Evolutionary conservation across 2,329 filamentous ascomycete species (phyloP).

Genomic region (Aspergillus sojae): DNA sequence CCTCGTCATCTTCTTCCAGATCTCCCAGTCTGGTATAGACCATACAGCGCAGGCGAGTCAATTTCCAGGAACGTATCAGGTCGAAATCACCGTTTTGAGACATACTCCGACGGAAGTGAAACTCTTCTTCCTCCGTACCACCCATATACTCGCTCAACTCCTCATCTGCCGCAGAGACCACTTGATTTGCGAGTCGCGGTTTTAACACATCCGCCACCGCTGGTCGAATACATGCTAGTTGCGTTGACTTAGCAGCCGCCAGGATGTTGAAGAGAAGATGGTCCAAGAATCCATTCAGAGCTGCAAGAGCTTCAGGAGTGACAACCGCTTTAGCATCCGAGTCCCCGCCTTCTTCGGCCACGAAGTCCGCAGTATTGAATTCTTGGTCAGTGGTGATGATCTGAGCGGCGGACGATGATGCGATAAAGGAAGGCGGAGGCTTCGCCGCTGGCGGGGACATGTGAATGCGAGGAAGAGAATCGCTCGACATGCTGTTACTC

Average conservation of each 20-base stretch:
- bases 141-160: conserved; percentile 87
- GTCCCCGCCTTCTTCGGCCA: conserved; percentile 67
- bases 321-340: conserved; percentile 72
- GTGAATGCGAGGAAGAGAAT: conserved; percentile 35
- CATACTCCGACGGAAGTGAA: conserved; percentile 57
- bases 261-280: conserved; percentile 90
- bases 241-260: conserved; percentile 75
- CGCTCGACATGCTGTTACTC: conserved; percentile 44
- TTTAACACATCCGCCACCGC: conserved; percentile 87
- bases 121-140: conserved; percentile 73
- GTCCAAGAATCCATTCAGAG: conserved; percentile 92
- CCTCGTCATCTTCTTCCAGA: conserved; percentile 97
- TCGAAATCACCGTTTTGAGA: conserved; percentile 71
- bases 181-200: conserved; percentile 82
- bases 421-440: conserved; percentile 84
- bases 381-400: conserved; percentile 89
- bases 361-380: conserved; percentile 69
- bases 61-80: conserved; percentile 90
- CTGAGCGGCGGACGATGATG: conserved; percentile 82
- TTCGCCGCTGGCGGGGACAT: conserved; percentile 71
- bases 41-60: conserved; percentile 92
- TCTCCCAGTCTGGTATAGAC: conserved; percentile 96
- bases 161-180: conserved; percentile 79
- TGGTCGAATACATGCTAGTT: conserved; percentile 72
- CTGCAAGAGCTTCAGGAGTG: conserved; percentile 69